A percentile compares a stretch with the other conserved stretches of the same genome.
These are phyloP conservation scores for Thuidium tamariscinum DNA, from an alignment of 225 moss, liverwort and hornwort species.

Conservation along the genomic window DNA sequence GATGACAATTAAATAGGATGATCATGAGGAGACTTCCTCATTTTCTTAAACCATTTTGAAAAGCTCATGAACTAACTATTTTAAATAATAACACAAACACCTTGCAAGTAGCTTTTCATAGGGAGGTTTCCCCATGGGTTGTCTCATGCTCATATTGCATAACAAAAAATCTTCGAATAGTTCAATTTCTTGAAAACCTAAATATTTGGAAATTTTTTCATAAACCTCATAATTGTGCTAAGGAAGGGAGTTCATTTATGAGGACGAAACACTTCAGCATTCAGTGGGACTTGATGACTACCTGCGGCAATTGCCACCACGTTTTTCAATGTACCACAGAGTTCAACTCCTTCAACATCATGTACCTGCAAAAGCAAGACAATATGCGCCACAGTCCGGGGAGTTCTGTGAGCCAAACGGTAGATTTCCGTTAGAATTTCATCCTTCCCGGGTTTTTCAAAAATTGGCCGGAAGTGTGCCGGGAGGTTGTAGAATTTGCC, in stretches of 20 bases:
- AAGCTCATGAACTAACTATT: neutral
- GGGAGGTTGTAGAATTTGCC: too few relatives aligned
- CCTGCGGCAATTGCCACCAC: constrained; percentile 70
- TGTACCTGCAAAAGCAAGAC: constrained; percentile 24
- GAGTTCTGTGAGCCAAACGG: too few relatives aligned
- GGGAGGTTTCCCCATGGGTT: neutral
- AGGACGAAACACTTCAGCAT: neutral
- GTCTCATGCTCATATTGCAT: neutral
- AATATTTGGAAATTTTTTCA: neutral
- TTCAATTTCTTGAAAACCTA: neutral
- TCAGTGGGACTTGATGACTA: neutral
- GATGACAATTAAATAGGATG: neutral
- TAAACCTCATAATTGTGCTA: neutral
- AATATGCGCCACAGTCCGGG: too few relatives aligned
- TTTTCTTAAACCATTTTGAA: neutral
- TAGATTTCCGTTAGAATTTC: too few relatives aligned
- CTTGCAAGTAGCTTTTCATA: neutral
- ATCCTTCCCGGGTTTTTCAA: too few relatives aligned
- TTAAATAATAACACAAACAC: neutral
- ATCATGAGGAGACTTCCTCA: neutral
- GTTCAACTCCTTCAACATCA: constrained; percentile 76
- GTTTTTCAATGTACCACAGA: constrained; percentile 68
- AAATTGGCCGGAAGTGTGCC: too few relatives aligned
- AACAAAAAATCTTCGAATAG: neutral
- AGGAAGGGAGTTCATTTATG: neutral